These are phyloP conservation scores for Centrapalus pauciflorus DNA, from an alignment of 129 eudicot genomes.

Conservation along the genomic window DNA sequence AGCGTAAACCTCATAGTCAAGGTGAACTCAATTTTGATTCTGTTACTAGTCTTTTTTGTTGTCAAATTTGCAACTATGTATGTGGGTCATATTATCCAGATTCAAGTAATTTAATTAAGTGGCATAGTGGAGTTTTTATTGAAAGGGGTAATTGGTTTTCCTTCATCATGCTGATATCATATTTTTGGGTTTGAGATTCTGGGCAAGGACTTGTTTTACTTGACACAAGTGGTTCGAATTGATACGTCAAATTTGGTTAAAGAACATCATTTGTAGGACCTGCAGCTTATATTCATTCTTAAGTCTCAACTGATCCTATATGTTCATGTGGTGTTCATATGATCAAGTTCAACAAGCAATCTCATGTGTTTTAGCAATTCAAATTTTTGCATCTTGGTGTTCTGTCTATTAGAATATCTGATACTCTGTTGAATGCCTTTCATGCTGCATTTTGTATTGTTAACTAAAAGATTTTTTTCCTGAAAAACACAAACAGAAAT, in stretches of 20 bases:
- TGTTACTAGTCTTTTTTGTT: neutral
- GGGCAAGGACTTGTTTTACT: conserved; percentile 3
- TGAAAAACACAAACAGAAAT: neutral
- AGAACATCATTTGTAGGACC: neutral
- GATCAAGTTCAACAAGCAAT: neutral
- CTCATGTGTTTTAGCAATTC: neutral
- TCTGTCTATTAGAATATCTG: neutral
- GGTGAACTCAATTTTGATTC: conserved; percentile 31
- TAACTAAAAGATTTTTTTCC: neutral
- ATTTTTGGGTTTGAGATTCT: conserved; percentile 8
- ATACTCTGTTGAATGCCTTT: neutral
- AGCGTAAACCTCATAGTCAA: conserved; percentile 51
- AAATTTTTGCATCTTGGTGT: conserved; percentile 12
- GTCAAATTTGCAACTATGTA: neutral
- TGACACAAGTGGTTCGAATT: conserved; percentile 4
- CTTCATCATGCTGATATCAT: neutral
- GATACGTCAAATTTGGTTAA: neutral
- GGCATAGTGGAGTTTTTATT: conserved; percentile 13
- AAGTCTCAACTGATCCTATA: neutral
- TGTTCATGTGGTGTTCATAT: neutral
- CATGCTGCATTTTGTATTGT: conserved; percentile 2
- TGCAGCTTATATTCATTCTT: neutral
- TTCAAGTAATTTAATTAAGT: neutral
- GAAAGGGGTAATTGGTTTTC: neutral
- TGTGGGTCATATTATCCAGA: conserved; percentile 11